A percentile compares a stretch with the other conserved stretches of the same genome.
Conservation (phyloP, 177 flowering plant species). For the Vitis hybrid region DNA sequence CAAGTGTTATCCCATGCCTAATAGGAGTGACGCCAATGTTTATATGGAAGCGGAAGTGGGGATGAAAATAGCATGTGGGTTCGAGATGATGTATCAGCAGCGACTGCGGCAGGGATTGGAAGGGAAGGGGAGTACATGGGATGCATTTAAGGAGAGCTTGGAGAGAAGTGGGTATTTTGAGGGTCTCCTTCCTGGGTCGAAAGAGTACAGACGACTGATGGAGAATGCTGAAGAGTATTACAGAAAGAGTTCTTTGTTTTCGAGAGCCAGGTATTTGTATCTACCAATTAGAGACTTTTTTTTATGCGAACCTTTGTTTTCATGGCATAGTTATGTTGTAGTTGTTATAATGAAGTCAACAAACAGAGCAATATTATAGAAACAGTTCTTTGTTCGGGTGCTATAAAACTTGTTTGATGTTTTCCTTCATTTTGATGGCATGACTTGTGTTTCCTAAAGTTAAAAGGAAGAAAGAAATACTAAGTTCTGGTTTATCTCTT, state of each 20-base stretch:
- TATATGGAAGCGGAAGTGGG: slow-evolving; percentile 84
- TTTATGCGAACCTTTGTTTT: neutral
- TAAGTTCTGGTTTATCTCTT: too few relatives aligned
- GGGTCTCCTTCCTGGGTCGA: slow-evolving; percentile 82
- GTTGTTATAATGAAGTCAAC: neutral
- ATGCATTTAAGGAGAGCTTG: slow-evolving; percentile 60
- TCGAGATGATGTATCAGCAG: slow-evolving; percentile 92
- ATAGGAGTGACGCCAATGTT: slow-evolving; percentile 34
- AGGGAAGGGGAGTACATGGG: slow-evolving; percentile 78
- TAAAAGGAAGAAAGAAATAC: too few relatives aligned
- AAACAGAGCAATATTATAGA: too few relatives aligned
- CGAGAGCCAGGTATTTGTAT: slow-evolving; percentile 61
- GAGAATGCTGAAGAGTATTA: slow-evolving; percentile 78
- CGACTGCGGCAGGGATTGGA: slow-evolving; percentile 54
- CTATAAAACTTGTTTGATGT: too few relatives aligned
- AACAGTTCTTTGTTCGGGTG: too few relatives aligned
- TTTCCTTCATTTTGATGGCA: too few relatives aligned
- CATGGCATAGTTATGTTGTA: neutral
- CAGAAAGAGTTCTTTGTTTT: slow-evolving; percentile 47
- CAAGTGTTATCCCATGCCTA: slow-evolving; percentile 76
- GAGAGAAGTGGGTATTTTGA: slow-evolving; percentile 77
- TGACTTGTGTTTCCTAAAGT: too few relatives aligned
- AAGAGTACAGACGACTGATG: slow-evolving; percentile 73
- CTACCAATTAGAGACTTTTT: neutral
- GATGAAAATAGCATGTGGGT: slow-evolving; percentile 95